Base-by-base conservation (phyloP, 2,329 filamentous ascomycete species). In the Rutstroemia sydowiana region DNA sequence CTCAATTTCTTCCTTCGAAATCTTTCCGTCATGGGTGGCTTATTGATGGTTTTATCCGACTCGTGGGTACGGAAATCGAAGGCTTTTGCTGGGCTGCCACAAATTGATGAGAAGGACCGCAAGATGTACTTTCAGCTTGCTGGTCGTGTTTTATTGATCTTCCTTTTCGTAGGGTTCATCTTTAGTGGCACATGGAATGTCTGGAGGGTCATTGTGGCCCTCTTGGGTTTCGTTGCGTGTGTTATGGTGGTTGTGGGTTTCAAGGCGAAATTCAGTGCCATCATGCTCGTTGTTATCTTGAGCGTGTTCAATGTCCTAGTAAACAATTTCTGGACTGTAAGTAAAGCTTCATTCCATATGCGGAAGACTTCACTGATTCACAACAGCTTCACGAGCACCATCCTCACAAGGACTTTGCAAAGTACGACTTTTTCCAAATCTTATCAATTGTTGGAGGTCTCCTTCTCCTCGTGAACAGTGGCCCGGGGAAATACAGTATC, bases 71-170 rank as follows among this genome's bases (percentile, higher is more conserved):
- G 91, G 73, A 97, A 97, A 82, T 88, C 84, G 70, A 95, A 96
- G 75, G 92, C 91, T 3, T 95, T 95, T 57, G 93, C 93, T 44
- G 93, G 93, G 44, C 79, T 98, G 48, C 93, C 93, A 45, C 82
- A 88, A 70, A 81, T 98, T 48, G 93, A 97, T 68, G 93, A 98
- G 78, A 97, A 97, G 82, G 93, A 98, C 71, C 88, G 91, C 73
- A 98, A 97, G 81, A 97, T 97, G 92, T 98, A 98, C 78, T 95
- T 98, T 74, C 93, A 97, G 81, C 85, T 98, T 57, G 93, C 93
- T 60, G 93, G 93, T 32, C 85, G 93, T 62, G 88, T 98, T 32
- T 78, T 98, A 59, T 78, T 98, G 63, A 97, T 98, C 73, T 96
- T 98, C 81, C 79, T 98, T 61, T 98, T 98, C 70, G 71, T 96